Conservation (phyloP, 768 basidiomycete species). For the Imleria badia region DNA sequence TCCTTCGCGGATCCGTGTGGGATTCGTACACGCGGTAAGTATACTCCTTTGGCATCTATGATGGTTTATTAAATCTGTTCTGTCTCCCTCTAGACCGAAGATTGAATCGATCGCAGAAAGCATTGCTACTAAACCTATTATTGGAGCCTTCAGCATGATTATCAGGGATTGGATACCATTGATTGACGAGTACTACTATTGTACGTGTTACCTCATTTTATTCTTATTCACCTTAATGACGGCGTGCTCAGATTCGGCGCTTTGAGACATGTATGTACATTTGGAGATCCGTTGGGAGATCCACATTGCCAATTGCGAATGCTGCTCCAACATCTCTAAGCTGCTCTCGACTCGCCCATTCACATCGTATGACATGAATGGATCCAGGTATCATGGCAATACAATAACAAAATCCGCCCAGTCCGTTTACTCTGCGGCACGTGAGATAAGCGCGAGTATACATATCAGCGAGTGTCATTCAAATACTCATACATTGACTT, state of each 20-base stretch:
- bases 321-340: neutral
- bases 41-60: slow-evolving; percentile 1
- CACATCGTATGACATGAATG: neutral
- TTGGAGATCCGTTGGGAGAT: neutral
- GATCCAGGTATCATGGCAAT: neutral
- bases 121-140: slow-evolving; percentile 55
- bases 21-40: slow-evolving; percentile 67
- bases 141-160: slow-evolving; percentile 69
- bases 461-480: neutral
- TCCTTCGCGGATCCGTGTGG: slow-evolving; percentile 88
- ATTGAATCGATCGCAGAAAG: slow-evolving; percentile 60
- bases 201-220: slow-evolving; percentile 42
- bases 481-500: neutral
- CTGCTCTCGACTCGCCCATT: neutral
- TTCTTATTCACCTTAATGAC: neutral
- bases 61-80: neutral
- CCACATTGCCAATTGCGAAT: neutral
- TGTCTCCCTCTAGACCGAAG: slow-evolving; percentile 60
- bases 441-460: neutral
- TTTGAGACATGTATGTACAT: slow-evolving; percentile 27
- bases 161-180: slow-evolving; percentile 85
- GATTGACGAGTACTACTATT: slow-evolving; percentile 90
- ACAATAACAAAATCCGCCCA: neutral
- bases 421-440: neutral
- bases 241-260: slow-evolving; percentile 40